phyloP scores from a whole-genome alignment of 2,329 filamentous ascomycete genomes.

The Penicillium sp. region DNA sequence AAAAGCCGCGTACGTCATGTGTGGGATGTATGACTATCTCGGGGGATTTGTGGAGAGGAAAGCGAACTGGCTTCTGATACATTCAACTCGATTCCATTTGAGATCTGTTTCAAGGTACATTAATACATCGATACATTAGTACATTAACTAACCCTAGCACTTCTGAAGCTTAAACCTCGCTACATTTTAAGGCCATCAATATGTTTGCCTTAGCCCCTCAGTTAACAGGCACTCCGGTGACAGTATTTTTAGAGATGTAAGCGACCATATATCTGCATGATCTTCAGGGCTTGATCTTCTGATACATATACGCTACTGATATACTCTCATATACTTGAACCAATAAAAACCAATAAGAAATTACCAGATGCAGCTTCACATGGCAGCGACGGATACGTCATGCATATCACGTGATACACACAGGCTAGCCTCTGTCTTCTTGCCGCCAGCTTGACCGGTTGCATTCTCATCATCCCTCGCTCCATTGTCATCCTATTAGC shows the following conservation, averaged over 20 bases:
- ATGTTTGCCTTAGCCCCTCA: background rate
- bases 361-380: background rate
- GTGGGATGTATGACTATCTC: background rate
- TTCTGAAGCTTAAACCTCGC: background rate
- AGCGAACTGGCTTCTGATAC: background rate
- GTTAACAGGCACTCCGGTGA: background rate
- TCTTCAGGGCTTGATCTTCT: background rate
- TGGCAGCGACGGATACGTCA: slow-evolving; percentile 16
- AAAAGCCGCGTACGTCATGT: slow-evolving; percentile 4
- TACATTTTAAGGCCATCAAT: background rate
- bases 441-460: slow-evolving; percentile 18
- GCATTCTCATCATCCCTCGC: slow-evolving; percentile 23
- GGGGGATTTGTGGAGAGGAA: background rate
- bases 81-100: background rate
- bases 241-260: background rate
- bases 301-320: background rate
- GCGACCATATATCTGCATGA: background rate
- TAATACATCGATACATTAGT: too few relatives aligned
- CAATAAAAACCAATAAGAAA: background rate
- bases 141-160: too few relatives aligned
- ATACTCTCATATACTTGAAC: background rate
- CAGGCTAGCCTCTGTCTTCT: slow-evolving; percentile 13
- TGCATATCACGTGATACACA: slow-evolving; percentile 18
- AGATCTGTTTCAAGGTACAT: background rate
- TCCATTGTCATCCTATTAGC: slow-evolving; percentile 11